Base-by-base conservation (phyloP, 257 asterid genomes). In the Jasminum sambac region DNA sequence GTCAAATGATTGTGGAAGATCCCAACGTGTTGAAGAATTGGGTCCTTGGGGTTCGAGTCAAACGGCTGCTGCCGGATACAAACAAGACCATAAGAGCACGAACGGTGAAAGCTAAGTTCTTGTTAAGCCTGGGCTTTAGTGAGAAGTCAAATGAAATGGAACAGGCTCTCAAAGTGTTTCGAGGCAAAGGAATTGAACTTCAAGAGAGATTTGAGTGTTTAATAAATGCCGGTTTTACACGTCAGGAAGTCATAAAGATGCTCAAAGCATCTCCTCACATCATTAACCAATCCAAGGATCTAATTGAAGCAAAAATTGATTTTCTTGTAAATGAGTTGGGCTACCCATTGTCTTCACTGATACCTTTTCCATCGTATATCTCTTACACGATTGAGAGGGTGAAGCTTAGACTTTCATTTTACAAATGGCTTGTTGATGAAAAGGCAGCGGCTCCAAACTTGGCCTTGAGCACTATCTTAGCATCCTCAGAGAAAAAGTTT, bases 161-260 rank as follows among this genome's bases (percentile, higher is more conserved):
- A 37, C 80, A 46, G 82, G 90, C 95, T 67, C 63, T 86, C 44
- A 90, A 78, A 72, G 43, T 3, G 11, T 72, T 80, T 70, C 82
- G 90, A 48, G 95, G 91, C 43, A 86, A 67, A 70, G 97, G 89
- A 69, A 63, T 40, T 72, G 89, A 88, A 46, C 91, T 88, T 69
- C 94, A 85, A 64, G 88, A 86, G 78, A 86, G 97, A 78, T 88
- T 83, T 52, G 87, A 88, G 72, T 83, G 85, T 74, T 76, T 88
- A 64, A 82, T 88, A 25, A 66, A 79, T 26, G 69, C 77, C 17
- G 97, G 95, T 65, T 52, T 90, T 59, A 74, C 78, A 21, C 78
- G 74, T 5, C 78, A 85, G 74, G 81, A 86, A 63, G 93, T 75
- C 23, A 24, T 77, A 12, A 44, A 71, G 30, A 80, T 85, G 90